Base-by-base conservation (phyloP, 148 eudicot genomes). In the Cornus controversa region DNA sequence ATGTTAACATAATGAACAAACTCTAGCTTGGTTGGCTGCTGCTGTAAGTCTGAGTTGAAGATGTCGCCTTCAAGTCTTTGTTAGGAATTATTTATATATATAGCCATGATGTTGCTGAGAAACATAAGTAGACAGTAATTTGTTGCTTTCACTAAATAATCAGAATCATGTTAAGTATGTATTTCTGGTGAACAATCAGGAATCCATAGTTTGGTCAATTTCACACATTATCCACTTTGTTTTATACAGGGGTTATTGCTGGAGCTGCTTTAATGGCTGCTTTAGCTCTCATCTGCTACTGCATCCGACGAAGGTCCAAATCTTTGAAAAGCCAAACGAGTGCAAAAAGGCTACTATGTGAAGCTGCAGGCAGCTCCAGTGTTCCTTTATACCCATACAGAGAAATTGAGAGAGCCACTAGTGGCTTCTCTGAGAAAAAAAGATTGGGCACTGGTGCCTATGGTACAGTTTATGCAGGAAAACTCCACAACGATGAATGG, bases 401-500 rank as follows among this genome's bases (percentile, higher is more conserved):
- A 85, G 98, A 94, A 70, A 90, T 94, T 18, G 94, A 92, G 75
- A 85, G 90, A 80, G 93, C 98, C 28, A 92, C 98, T 45, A 79
- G 84, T 58, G 81, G 88, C 50, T 94, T 94, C 74, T 85, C 85
- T 29, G 98, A 94, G 75, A 89, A 89, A 60, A 90, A 92, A 74
- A 73, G 90, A 66, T 83, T 94, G 23, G 98, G 98, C 64, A 90
- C 91, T 3, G 98, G 98, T 13, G 98, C 98, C 29, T 94, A 94
- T 36, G 98, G 98, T 34, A 90, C 98, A 24, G 98, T 94, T 70
- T 94, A 94, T 75, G 88, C 91, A 28, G 98, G 98, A 72, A 89
- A 72, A 75, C 86, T 94, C 70, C 86, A 86, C 84, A 82, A 86
- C 66, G 82, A 83, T 31, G 98, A 92, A 25, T 88, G 76, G 60